phyloP scores from a whole-genome alignment of 257 asterid genomes.

The Striga asiatica region DNA sequence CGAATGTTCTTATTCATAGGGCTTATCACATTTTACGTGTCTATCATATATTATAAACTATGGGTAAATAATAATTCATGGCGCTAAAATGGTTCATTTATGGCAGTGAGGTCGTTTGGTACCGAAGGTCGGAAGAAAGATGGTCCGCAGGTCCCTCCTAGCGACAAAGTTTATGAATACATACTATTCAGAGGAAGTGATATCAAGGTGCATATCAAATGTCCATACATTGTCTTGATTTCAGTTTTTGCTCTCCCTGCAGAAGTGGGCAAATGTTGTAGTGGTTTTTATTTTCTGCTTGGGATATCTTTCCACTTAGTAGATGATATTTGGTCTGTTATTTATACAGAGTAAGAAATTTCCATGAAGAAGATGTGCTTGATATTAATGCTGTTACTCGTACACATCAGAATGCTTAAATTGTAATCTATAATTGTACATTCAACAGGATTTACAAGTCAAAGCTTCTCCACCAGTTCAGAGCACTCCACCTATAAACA shows the following conservation, averaged over 20 bases:
- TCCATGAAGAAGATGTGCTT: not conserved
- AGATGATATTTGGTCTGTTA: not conserved
- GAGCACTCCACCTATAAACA: slow-evolving; percentile 40
- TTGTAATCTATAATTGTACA: not conserved
- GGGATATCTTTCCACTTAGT: too few relatives aligned
- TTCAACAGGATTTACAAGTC: slow-evolving; percentile 78
- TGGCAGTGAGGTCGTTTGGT: slow-evolving; percentile 87
- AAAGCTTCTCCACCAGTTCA: slow-evolving; percentile 89
- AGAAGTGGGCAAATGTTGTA: too few relatives aligned
- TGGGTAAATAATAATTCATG: too few relatives aligned
- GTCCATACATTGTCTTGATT: not conserved
- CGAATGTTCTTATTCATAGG: too few relatives aligned
- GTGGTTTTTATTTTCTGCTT: too few relatives aligned
- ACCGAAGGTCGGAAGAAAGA: slow-evolving; percentile 94
- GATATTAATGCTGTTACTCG: too few relatives aligned
- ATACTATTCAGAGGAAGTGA: slow-evolving; percentile 93
- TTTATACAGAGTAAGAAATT: not conserved
- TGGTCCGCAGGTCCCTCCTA: slow-evolving; percentile 84
- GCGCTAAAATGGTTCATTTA: too few relatives aligned
- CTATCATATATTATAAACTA: too few relatives aligned
- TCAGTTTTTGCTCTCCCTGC: too few relatives aligned
- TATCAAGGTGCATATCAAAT: slow-evolving; percentile 60
- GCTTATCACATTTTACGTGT: too few relatives aligned
- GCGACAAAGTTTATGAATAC: slow-evolving; percentile 84
- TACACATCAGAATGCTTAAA: too few relatives aligned